A percentile compares a stretch with the other conserved stretches of the same genome.
Conservation (phyloP, 345 rosid species). For the Syzygium aqueum region DNA sequence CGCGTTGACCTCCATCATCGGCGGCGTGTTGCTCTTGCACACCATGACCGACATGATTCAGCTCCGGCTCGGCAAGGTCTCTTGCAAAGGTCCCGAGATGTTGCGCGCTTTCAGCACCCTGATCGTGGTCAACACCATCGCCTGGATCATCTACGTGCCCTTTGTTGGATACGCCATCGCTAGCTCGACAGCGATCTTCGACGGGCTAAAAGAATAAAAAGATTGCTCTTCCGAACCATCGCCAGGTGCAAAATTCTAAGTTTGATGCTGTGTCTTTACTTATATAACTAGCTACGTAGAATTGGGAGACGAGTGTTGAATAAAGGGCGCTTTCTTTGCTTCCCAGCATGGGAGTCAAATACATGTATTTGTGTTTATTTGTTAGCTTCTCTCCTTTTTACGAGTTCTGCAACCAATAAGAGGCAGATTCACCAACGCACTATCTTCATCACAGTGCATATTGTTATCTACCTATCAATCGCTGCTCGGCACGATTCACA, state of each 20-base stretch:
- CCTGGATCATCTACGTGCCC: neutral
- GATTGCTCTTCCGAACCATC: neutral
- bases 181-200: neutral
- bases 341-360: neutral
- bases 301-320: neutral
- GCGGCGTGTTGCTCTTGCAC: neutral
- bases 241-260: neutral
- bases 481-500: too few relatives aligned
- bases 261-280: neutral
- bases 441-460: too few relatives aligned
- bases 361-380: neutral
- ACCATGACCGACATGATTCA: neutral
- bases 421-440: too few relatives aligned
- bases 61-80: neutral
- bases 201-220: neutral
- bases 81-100: neutral
- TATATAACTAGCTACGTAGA: neutral
- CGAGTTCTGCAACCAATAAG: neutral
- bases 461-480: neutral
- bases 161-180: neutral
- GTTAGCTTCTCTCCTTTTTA: too few relatives aligned
- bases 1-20: neutral
- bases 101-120: neutral
- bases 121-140: neutral
- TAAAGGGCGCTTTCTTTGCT: neutral